Base-by-base conservation (phyloP, 768 basidiomycete species). In the Russula griseocarnosa region DNA sequence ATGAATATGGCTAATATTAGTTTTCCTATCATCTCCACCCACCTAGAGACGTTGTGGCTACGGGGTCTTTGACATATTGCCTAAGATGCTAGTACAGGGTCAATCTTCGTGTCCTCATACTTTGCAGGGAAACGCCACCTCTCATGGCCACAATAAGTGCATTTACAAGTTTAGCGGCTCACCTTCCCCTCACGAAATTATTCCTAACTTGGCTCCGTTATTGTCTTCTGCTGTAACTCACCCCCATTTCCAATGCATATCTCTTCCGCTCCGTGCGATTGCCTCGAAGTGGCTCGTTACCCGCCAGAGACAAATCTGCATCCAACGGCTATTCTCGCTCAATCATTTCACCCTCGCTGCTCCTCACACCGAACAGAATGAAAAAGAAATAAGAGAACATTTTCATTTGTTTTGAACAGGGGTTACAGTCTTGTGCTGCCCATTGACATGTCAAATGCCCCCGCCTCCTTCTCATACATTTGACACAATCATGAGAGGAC, bases 241-340 rank as follows among this genome's bases (percentile, higher is more conserved):
- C 2, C n/a, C 9, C 18, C 44, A 59, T 30, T 18, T 38, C 28
- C 5, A 5, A 22, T 16, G 22, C 26, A 44, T n/a, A 4, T 49
- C 13, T 38, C 8, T 51, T 16, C 10, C 55, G 22, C 16, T 20
- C 30, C 1, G 18, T 30, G 30, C 5, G 40, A 53, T 60, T 14
- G 50, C 44, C 44, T 42, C 18, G 6, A 26, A 50, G n/a, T 36
- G 58, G 24, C 28, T 40, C 55, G 22, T 26, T 40, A 26, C 63
- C 47, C 47, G 32, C 26, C 20, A n/a, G 58, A 44, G 44, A 24
- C 42, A 59, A n/a, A 38, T 54, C 11, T 13, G 34, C 53, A 16
- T 18, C 58, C 53, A 60, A 40, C 30, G 13, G 63, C 63, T 10
- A 54, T 54, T 63, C 24, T 54, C 34, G 7, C 62, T 63, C 62